A percentile compares a stretch with the other conserved stretches of the same genome.
phyloP scores from a whole-genome alignment of 1,284 basidiomycete genomes.

The Ustilago bromivora region DNA sequence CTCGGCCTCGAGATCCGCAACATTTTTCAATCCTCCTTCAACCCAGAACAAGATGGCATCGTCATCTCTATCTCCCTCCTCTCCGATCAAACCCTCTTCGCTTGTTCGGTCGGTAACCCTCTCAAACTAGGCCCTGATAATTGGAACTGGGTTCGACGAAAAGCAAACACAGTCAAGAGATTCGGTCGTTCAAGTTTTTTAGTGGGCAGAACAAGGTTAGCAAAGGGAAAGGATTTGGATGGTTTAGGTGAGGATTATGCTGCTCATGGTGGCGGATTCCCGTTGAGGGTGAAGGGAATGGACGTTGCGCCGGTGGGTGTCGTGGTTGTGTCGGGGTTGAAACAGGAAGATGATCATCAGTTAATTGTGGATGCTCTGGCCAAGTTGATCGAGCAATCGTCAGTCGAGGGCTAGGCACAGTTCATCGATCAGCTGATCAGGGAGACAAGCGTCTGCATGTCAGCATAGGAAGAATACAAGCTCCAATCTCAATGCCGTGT shows the following conservation, averaged over 20 bases:
- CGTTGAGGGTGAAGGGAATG: slow-evolving; percentile 31
- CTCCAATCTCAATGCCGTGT: not conserved
- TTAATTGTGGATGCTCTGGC: slow-evolving; percentile 34
- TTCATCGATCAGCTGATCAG: not conserved
- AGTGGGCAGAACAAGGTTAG: slow-evolving; percentile 38
- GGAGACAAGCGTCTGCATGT: not conserved
- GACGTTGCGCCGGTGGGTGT: slow-evolving; percentile 34
- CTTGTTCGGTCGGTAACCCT: slow-evolving; percentile 40
- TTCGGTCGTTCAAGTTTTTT: slow-evolving; percentile 43
- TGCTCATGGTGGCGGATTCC: slow-evolving; percentile 56
- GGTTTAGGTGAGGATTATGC: slow-evolving; percentile 52
- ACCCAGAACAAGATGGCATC: slow-evolving; percentile 32
- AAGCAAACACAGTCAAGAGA: slow-evolving; percentile 49
- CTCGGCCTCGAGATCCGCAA: slow-evolving; percentile 41
- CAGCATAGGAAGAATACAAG: not conserved
- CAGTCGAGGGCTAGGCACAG: not conserved
- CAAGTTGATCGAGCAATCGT: slow-evolving; percentile 6
- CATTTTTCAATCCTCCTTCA: slow-evolving; percentile 23
- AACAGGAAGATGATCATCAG: slow-evolving; percentile 52
- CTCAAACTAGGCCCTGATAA: slow-evolving; percentile 43
- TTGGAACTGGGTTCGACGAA: slow-evolving; percentile 53
- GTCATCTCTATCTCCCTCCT: slow-evolving; percentile 52
- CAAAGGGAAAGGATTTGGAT: slow-evolving; percentile 45
- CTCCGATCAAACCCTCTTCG: slow-evolving; percentile 49
- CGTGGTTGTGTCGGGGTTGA: slow-evolving; percentile 49